phyloP scores from a whole-genome alignment of 768 basidiomycete species.

The Austroboletus eburneus region DNA sequence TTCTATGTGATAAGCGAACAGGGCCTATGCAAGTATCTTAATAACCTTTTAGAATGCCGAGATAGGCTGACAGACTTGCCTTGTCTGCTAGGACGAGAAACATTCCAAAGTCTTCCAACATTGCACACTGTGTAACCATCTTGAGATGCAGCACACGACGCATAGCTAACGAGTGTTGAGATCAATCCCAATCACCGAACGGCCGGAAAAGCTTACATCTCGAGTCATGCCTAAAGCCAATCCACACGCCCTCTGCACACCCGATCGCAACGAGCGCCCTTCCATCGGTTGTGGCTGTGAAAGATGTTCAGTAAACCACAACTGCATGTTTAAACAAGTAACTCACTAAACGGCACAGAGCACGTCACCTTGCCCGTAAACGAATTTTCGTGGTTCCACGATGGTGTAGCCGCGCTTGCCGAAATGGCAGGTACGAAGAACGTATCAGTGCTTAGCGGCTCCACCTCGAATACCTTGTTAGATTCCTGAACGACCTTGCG shows the following conservation, averaged over 20 bases:
- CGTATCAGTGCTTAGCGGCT: conserved; percentile 83
- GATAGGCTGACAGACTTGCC: conserved; percentile 32
- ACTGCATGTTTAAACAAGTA: not conserved
- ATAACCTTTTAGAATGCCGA: not conserved
- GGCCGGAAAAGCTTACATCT: conserved; percentile 46
- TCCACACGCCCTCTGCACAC: conserved; percentile 94
- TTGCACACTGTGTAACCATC: conserved; percentile 92
- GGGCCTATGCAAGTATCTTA: conserved; percentile 41
- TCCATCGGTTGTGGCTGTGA: conserved; percentile 73
- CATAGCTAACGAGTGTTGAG: conserved; percentile 52
- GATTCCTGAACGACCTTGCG: conserved; percentile 87
- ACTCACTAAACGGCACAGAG: conserved; percentile 84
- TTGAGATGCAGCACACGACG: conserved; percentile 91
- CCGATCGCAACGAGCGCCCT: conserved; percentile 88
- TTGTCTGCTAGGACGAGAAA: conserved; percentile 95
- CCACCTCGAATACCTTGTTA: conserved; percentile 92
- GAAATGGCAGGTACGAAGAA: conserved; percentile 74
- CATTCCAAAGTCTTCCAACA: conserved; percentile 94
- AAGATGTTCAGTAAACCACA: conserved; percentile 7
- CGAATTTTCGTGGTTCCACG: conserved; percentile 66
- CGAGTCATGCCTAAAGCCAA: conserved; percentile 87
- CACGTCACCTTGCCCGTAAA: conserved; percentile 88
- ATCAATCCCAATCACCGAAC: conserved; percentile 3
- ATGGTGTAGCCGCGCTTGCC: conserved; percentile 40
- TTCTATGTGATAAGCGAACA: conserved; percentile 95